Evolutionary conservation across 2,329 filamentous ascomycete genomes (phyloP).

Genomic region (Hymenoscyphus fructigenus): DNA sequence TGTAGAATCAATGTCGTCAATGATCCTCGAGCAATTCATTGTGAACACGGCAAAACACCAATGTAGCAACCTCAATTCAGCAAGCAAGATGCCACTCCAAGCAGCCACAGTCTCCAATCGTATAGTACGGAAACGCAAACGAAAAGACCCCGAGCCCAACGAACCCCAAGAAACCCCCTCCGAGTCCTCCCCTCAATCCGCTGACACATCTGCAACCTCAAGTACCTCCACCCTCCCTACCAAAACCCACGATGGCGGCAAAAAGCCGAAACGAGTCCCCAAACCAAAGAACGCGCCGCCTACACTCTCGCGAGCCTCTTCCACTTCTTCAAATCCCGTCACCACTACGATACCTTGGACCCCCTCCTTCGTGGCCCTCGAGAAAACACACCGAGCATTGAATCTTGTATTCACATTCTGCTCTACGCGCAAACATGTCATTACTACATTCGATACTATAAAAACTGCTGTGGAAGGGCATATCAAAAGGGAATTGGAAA

Average conservation of each 20-base stretch:
- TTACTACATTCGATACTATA: slow-evolving; percentile 89
- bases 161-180: slow-evolving; percentile 24
- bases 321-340: slow-evolving; percentile 27
- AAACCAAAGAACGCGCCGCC: slow-evolving; percentile 35
- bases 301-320: slow-evolving; percentile 26
- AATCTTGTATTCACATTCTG: slow-evolving; percentile 96
- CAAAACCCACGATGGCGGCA: slow-evolving; percentile 54
- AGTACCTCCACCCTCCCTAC: slow-evolving; percentile 45
- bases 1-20: background rate
- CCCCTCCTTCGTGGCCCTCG: slow-evolving; percentile 67
- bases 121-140: slow-evolving; percentile 42
- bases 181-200: background rate
- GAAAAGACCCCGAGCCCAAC: slow-evolving; percentile 23
- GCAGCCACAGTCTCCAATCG: slow-evolving; percentile 48
- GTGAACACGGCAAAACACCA: background rate
- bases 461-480: slow-evolving; percentile 82
- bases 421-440: slow-evolving; percentile 85
- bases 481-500: slow-evolving; percentile 64
- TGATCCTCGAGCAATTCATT: background rate
- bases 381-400: slow-evolving; percentile 76
- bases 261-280: slow-evolving; percentile 45
- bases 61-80: background rate
- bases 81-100: slow-evolving; percentile 36
- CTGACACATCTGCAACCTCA: slow-evolving; percentile 3
- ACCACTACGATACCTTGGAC: slow-evolving; percentile 59